phyloP scores from a whole-genome alignment of 192 early-diverging fungal species.

The Coemansia sp. region DNA sequence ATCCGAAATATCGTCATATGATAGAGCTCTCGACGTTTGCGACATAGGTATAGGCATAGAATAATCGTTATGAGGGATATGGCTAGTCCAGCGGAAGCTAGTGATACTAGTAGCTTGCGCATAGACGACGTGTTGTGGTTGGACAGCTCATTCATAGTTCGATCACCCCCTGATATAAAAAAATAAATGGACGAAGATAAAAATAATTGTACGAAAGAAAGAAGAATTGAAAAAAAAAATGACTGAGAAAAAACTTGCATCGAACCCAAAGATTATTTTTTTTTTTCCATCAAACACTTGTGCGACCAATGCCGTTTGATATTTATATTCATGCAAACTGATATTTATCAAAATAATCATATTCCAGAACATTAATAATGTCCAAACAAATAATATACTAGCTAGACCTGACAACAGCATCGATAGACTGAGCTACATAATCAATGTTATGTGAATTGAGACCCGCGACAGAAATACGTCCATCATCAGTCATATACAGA shows the following conservation, averaged over 20 bases:
- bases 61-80: conserved; percentile 17
- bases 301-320: neutral
- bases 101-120: conserved; percentile 15
- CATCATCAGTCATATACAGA: conserved; percentile 93
- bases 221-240: neutral
- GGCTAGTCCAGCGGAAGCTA: conserved; percentile 13
- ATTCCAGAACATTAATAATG: too few species aligned
- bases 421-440: conserved; percentile 88
- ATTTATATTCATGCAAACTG: neutral
- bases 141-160: conserved; percentile 30
- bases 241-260: neutral
- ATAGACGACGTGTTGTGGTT: conserved; percentile 20
- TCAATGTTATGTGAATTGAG: conserved; percentile 86
- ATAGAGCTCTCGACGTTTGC: conserved; percentile 25
- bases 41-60: conserved; percentile 19
- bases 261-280: neutral
- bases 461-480: conserved; percentile 96
- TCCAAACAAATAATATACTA: neutral
- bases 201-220: neutral
- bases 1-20: conserved; percentile 42
- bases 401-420: conserved; percentile 78
- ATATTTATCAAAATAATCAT: too few species aligned
- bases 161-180: neutral
- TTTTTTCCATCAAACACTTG: neutral
- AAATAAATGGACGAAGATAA: neutral